Evolutionary conservation across 768 basidiomycete genomes (phyloP).

Genomic region (Naematelia aurantialba): DNA sequence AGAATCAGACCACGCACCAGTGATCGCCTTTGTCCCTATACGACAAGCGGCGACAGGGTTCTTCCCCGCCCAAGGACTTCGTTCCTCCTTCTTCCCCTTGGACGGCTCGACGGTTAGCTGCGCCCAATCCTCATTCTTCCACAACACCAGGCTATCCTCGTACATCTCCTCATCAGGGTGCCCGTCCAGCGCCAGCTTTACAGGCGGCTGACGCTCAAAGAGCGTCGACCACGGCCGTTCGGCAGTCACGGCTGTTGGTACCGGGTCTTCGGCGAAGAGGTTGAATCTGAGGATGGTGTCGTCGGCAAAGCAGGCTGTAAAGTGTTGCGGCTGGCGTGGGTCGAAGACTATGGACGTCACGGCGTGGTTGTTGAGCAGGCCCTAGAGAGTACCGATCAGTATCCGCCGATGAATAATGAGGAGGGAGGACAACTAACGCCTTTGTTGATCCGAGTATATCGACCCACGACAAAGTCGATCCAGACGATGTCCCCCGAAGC

Average conservation of each 20-base stretch:
- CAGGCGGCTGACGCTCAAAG: constrained; percentile 11
- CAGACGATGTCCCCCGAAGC: constrained; percentile 91
- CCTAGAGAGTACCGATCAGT: constrained; percentile 17
- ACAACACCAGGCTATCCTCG: constrained; percentile 35
- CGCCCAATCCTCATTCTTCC: constrained; percentile 47
- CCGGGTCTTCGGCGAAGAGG: constrained; percentile 49
- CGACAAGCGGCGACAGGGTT: constrained; percentile 48
- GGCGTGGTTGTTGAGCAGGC: constrained; percentile 44
- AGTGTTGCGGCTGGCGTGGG: constrained; percentile 41
- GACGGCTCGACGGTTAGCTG: constrained; percentile 1
- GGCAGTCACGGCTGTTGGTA: constrained; percentile 20
- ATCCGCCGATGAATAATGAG: not conserved
- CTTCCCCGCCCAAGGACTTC: constrained; percentile 43
- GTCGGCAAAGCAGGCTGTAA: constrained; percentile 39
- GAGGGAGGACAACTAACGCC: constrained; percentile 29
- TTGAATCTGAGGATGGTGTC: constrained; percentile 43
- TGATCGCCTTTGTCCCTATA: constrained; percentile 31
- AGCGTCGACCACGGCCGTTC: constrained; percentile 36
- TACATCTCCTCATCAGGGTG: constrained; percentile 5
- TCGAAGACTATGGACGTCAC: constrained; percentile 39
- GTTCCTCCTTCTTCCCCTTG: constrained; percentile 23
- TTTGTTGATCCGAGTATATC: constrained; percentile 50
- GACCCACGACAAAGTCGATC: constrained; percentile 63
- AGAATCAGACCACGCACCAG: constrained; percentile 19
- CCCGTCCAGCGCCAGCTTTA: not conserved